These are phyloP conservation scores for Syzygium syzygioides DNA, from an alignment of 441 rosid species.

Conservation along the genomic window DNA sequence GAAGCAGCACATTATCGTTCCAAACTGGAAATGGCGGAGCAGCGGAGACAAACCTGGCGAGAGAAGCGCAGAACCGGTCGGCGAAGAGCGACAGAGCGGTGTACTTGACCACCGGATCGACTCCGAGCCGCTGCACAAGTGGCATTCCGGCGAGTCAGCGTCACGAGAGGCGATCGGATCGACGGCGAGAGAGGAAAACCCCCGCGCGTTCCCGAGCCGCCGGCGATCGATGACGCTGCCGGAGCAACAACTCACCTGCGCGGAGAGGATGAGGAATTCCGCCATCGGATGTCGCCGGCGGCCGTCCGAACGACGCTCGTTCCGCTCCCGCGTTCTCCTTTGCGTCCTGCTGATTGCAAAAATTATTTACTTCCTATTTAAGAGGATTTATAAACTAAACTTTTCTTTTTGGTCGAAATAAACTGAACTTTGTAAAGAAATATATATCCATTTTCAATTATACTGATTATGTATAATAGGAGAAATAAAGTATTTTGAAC, in stretches of 20 bases:
- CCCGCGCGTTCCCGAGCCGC: neutral
- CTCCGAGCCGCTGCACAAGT: conserved; percentile 36
- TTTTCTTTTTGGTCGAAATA: too few relatives aligned
- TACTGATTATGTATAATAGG: fast-evolving
- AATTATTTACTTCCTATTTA: neutral
- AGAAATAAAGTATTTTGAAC: neutral
- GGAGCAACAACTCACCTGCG: conserved; percentile 24
- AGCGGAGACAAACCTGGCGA: conserved; percentile 30
- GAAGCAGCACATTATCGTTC: neutral
- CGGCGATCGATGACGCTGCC: neutral
- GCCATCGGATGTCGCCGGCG: conserved; percentile 23
- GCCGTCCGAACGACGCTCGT: neutral
- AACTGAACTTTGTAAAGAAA: neutral
- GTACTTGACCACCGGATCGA: conserved; percentile 61
- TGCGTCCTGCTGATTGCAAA: neutral
- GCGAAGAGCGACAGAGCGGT: conserved; percentile 61
- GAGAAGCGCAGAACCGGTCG: conserved; percentile 46
- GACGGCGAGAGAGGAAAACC: neutral
- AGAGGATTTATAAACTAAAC: neutral
- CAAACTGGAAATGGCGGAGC: neutral
- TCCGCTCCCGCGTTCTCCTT: neutral
- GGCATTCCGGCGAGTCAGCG: neutral
- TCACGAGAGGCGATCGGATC: neutral
- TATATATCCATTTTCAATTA: neutral
- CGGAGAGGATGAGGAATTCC: conserved; percentile 41